Evolutionary conservation across 108 stramenopile genomes (phyloP), one percentile per base, ranked within the genome.

Genomic region (Pseudonitzschia multiseries): DNA sequence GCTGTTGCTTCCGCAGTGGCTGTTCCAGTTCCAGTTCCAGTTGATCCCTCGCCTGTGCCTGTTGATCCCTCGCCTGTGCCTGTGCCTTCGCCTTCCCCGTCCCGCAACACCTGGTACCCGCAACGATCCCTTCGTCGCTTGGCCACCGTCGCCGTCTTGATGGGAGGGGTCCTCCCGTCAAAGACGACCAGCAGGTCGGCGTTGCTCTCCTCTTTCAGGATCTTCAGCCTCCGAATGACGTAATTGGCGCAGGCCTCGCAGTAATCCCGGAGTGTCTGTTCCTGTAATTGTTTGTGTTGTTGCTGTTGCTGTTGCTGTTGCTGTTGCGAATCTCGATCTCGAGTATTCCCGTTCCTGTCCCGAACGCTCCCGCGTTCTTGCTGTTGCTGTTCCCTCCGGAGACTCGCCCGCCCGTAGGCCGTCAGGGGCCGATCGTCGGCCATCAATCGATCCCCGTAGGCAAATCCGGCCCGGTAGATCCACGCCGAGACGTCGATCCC

Each of bases 101-200:
- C 24, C 40, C 40, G 36, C 22, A 56, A 4, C 22, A 2, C 20
- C 29, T 62, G 21, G 8, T 62, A 62, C 5, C 9, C 33, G 9
- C 18, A 14, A 4, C 61, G 36, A n/a, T 2, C 21, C 32, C 67
- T 43, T 31, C 73, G 52, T 33, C 79, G 76, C 12, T 64, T 51
- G 27, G 53, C 15, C n/a, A 53, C 70, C 36, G 76, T 81, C 13
- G 28, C 33, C 8, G 33, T 28, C 69, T 95, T 95, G 42, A 81
- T 78, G 21, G 94, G 94, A 13, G 94, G 91, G 2, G 91, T 78
- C 21, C 61, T 43, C 12, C 94, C 94, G 79, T 95, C 94, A 36
- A 95, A 74, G 4, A 95, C 91, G 6, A 86, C 87, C 20, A 95
- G 42, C 15, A 93, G 48, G n/a, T 87, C 73, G 12, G 79, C 76